Base-by-base conservation (phyloP, 345 rosid genomes). In the Eutrema heterophyllum region DNA sequence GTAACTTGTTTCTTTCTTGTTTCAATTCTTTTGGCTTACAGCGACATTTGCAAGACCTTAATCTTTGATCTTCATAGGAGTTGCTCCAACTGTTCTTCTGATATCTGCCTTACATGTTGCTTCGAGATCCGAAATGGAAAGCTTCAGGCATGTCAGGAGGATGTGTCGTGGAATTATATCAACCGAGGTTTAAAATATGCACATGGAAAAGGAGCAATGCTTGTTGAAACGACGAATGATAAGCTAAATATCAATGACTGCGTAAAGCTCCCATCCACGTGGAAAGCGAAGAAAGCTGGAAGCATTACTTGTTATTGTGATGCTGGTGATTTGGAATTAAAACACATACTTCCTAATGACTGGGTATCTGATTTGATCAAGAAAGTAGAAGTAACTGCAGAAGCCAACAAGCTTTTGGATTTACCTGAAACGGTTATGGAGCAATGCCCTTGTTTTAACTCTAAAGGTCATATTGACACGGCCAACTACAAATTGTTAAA, bases 101-200 rank as follows among this genome's bases (percentile, higher is more conserved):
- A 85, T 70, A 84, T 84, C 33, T 87, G 92, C 72, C 81, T 87
- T 67, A 53, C 12, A 27, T 87, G 92, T 70, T 87, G 92, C 66
- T 60, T 46, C 29, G 88, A 88, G 80, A 81, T 88, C 35, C 86
- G 84, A 9, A 39, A 79, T 52, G 90, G 90, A 14, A 36, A 67
- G 55, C 67, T 81, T 53, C 83, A 63, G 65, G 83, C 81, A 58
- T 81, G 81, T 33, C 56, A 16, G 18, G 67, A 65, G 15, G 82
- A 76, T 66, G 81, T 81, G 67, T 14, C 14, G 6, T 36, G 68
- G 53, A 57, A 81, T 45, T 80, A 69, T 67, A 3, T 57, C 29
- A 46, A 73, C 27, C 70, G 36, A 9, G 82, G 83, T 16, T 16
- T 66, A 18, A 26, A 4, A 7, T 84, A 81, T 69, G 49, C 72